Evolutionary conservation across 805 yeast genomes (phyloP).

Genomic region (Yamadazyma nakazawae): DNA sequence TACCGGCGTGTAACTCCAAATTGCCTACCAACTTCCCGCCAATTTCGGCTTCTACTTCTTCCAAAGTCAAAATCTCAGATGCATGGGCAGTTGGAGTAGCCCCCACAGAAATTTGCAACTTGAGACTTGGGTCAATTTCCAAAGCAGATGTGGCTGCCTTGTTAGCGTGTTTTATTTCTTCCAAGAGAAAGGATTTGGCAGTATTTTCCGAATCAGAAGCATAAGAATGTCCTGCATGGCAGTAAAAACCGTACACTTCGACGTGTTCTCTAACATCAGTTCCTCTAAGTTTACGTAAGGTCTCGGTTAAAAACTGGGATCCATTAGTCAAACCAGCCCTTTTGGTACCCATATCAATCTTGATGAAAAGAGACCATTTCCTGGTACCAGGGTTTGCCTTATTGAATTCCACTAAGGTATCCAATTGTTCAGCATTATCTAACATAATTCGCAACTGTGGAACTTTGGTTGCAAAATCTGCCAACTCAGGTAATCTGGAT

Average conservation of each 20-base stretch:
- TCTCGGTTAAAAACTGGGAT: conserved; percentile 30
- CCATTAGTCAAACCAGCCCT: conserved; percentile 56
- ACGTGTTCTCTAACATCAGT: conserved; percentile 29
- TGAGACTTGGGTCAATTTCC: conserved; percentile 30
- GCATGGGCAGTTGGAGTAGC: conserved; percentile 82
- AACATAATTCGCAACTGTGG: conserved; percentile 53
- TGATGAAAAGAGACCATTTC: conserved; percentile 64
- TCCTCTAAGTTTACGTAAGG: conserved; percentile 29
- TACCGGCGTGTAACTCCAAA: conserved; percentile 79
- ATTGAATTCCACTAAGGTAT: conserved; percentile 40
- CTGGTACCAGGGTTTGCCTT: conserved; percentile 17
- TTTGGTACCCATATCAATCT: conserved; percentile 67
- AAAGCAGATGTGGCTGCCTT: conserved; percentile 45
- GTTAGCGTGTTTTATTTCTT: conserved; percentile 57
- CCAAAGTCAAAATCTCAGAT: conserved; percentile 27
- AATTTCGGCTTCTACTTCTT: conserved; percentile 20
- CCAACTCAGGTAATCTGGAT: conserved; percentile 48
- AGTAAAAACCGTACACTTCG: conserved; percentile 63
- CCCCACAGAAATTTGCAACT: conserved; percentile 63
- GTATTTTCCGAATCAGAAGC: conserved; percentile 40
- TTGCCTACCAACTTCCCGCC: conserved; percentile 31
- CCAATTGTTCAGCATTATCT: conserved; percentile 58
- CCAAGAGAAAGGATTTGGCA: conserved; percentile 48
- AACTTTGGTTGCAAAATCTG: conserved; percentile 39
- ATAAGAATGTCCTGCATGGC: conserved; percentile 80